Base-by-base conservation (phyloP, 2,329 filamentous ascomycete genomes). In the Colletotrichum sp. region DNA sequence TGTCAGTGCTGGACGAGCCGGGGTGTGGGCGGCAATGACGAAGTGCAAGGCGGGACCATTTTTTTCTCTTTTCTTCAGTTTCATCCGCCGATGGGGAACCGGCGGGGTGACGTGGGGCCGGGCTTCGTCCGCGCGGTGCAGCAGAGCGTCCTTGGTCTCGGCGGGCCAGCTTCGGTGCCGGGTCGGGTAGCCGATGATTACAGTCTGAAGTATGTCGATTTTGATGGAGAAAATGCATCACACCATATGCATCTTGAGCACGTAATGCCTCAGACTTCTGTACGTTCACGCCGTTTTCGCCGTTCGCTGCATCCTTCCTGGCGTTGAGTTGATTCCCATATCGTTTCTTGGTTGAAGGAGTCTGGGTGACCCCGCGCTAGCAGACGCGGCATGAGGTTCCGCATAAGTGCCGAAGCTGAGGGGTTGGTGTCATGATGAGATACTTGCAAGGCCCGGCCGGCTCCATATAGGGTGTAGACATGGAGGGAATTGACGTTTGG, bases 21-120 rank as follows among this genome's bases (percentile, higher is more conserved):
- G 71, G 71, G 43, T 71, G 18, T 66, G 15, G n/a, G 33, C 29
- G 61, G 62, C 34, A 61, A 66, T 63, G 67, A 62, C 67, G 67
- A 61, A 59, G 64, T 8, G 34, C 63, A 15, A 59, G 43, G 62
- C 62, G 55, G 43, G 33, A 66, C 15, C 43, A 51, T 13, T 24
- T 21, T 47, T 51, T 51, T 24, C 38, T 43, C 43, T 65, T 61
- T 21, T 31, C 24, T 64, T 34, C 55, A 27, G 27, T 66, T 66
- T 70, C 61, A 66, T 61, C 38, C 38, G 24, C 62, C 67, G 54
- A 62, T 57, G 71, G 62, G 34, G 13, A 73, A 66, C 61, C 38
- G 61, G 54, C 58, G 66, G 55, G 55, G 55, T 36, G 34, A 21
- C 51, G 36, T 59, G 21, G 66, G 58, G 57, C 70, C 70, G 70